These are phyloP conservation scores for Solanum tarapatanum DNA, from an alignment of 257 asterid species.

Conservation along the genomic window DNA sequence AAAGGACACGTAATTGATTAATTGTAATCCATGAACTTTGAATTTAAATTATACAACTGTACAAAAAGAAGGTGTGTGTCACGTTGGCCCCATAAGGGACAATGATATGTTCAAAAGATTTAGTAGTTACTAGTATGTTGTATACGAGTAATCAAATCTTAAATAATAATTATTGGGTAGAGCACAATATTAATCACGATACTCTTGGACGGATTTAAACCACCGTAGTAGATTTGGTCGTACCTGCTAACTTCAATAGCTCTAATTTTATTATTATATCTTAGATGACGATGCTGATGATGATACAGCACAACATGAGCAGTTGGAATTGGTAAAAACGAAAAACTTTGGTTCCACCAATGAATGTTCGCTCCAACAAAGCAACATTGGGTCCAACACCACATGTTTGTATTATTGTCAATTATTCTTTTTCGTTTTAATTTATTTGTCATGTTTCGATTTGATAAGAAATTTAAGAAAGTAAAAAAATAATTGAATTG, in stretches of 20 bases:
- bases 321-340: background rate
- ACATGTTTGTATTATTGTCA: background rate
- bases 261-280: background rate
- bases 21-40: background rate
- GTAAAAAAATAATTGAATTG: too few species aligned
- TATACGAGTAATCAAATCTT: background rate
- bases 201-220: background rate
- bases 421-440: too few species aligned
- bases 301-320: background rate
- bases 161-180: background rate
- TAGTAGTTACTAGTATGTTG: background rate
- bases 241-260: background rate
- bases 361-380: background rate
- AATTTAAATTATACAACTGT: background rate
- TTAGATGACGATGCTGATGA: background rate
- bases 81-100: background rate
- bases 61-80: background rate
- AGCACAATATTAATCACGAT: background rate
- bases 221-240: background rate
- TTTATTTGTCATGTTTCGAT: too few species aligned
- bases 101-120: background rate
- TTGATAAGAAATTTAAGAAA: too few species aligned
- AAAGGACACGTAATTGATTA: background rate
- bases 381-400: background rate
- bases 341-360: background rate